These are phyloP conservation scores for Neostapfia colusana DNA, from an alignment of 176 grass and related monocot genomes.

Conservation along the genomic window DNA sequence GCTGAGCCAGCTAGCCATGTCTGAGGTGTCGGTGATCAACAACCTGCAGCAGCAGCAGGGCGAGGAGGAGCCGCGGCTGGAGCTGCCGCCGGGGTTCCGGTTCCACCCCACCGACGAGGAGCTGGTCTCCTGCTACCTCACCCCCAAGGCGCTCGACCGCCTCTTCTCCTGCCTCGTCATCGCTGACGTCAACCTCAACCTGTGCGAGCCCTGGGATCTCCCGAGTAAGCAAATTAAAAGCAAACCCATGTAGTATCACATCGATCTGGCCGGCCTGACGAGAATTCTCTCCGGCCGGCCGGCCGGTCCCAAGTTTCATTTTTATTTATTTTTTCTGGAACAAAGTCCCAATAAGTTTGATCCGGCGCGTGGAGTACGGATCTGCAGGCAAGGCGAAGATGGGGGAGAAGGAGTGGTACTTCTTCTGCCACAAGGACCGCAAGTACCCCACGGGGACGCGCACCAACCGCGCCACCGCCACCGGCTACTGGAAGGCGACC, in stretches of 20 bases:
- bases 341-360: too few relatives aligned
- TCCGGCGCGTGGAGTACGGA: too few relatives aligned
- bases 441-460: constrained; percentile 91
- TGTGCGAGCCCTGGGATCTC: constrained; percentile 89
- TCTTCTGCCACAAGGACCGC: constrained; percentile 83
- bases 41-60: too few relatives aligned
- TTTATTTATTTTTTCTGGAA: too few relatives aligned
- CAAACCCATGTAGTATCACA: too few relatives aligned
- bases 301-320: too few relatives aligned
- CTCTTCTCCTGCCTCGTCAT: constrained; percentile 56
- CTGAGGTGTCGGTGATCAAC: constrained; percentile 36
- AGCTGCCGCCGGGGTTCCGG: constrained; percentile 79
- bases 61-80: constrained; percentile 13
- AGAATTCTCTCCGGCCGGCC: too few relatives aligned
- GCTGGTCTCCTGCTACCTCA: constrained; percentile 67
- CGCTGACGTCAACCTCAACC: constrained; percentile 89
- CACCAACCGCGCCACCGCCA: constrained; percentile 77
- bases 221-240: constrained; percentile 51
- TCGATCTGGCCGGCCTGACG: too few relatives aligned
- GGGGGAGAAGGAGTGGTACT: constrained; percentile 90
- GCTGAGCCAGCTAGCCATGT: too few relatives aligned
- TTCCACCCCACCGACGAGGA: constrained; percentile 96
- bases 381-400: constrained; percentile 83
- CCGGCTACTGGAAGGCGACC: constrained; percentile 93
- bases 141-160: constrained; percentile 43